A percentile compares a stretch with the other conserved stretches of the same genome.
These are phyloP conservation scores for Brassica hybrid DNA, from an alignment of 441 rosid genomes.

Conservation along the genomic window DNA sequence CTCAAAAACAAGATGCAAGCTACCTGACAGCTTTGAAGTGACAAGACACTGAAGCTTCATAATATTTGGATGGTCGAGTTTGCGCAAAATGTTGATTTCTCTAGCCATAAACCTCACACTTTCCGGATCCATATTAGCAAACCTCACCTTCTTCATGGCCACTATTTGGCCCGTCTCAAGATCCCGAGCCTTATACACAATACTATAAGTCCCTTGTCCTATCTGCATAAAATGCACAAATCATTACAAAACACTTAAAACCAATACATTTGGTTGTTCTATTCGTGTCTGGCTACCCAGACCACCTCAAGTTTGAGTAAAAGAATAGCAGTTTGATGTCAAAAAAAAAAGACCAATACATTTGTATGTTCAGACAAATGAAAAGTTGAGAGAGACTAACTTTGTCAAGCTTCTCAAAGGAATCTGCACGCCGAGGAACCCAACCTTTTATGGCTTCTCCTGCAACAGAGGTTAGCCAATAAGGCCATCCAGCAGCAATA, in stretches of 20 bases:
- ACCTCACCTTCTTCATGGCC: constrained; percentile 92
- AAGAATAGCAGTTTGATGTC: too few relatives aligned
- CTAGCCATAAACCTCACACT: constrained; percentile 96
- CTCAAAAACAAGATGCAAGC: constrained; percentile 85
- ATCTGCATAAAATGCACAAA: constrained; percentile 51
- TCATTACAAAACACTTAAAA: not conserved
- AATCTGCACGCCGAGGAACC: constrained; percentile 78
- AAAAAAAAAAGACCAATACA: not conserved
- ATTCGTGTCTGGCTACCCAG: too few relatives aligned
- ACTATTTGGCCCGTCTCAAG: constrained; percentile 72
- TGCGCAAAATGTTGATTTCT: constrained; percentile 76
- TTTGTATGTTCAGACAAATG: constrained; percentile 2
- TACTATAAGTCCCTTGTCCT: constrained; percentile 96
- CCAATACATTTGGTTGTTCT: not conserved
- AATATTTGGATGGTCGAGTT: constrained; percentile 82
- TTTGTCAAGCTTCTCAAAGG: constrained; percentile 84
- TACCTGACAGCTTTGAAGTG: constrained; percentile 75
- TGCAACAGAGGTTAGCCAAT: constrained; percentile 85
- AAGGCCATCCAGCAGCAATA: constrained; percentile 79
- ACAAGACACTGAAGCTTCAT: constrained; percentile 85
- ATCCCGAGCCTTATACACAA: constrained; percentile 78
- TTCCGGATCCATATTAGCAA: constrained; percentile 81
- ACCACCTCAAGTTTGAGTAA: too few relatives aligned
- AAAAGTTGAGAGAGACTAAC: constrained; percentile 44
- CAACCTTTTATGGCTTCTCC: constrained; percentile 87